Percentiles rank a stretch among this genome's conserved stretches.
Evolutionary conservation across 305 asterid species (phyloP).

Genomic region (Plantago coronopus): DNA sequence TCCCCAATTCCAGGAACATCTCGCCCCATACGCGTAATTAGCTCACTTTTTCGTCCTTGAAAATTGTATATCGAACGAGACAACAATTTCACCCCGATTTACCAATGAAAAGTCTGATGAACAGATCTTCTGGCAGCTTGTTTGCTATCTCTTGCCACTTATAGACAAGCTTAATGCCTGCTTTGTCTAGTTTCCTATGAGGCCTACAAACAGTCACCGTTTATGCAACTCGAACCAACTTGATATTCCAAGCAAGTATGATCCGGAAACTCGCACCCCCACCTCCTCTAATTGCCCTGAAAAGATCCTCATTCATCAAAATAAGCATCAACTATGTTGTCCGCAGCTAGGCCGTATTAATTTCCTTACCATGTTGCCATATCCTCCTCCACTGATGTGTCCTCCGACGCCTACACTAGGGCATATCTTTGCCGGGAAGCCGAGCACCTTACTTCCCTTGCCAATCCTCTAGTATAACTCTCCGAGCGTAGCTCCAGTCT

Average conservation of each 20-base stretch:
- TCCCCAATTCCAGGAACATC: slow-evolving; percentile 31
- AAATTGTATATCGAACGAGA: slow-evolving; percentile 26
- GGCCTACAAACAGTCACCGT: slow-evolving; percentile 25
- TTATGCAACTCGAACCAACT: slow-evolving; percentile 29
- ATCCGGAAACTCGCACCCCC: slow-evolving; percentile 42
- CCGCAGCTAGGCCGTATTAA: background rate
- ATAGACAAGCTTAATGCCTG: slow-evolving; percentile 9
- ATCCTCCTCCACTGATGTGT: too few relatives aligned
- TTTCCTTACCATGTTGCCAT: slow-evolving; percentile 29
- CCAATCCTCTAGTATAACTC: slow-evolving; percentile 33
- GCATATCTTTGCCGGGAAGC: slow-evolving; percentile 35
- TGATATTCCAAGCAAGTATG: slow-evolving; percentile 34
- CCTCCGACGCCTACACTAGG: slow-evolving; percentile 22
- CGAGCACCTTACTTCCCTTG: slow-evolving; percentile 17
- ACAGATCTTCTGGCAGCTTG: slow-evolving; percentile 27
- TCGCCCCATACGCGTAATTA: slow-evolving; percentile 23
- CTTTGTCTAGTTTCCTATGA: slow-evolving; percentile 10
- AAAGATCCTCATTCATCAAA: slow-evolving; percentile 34
- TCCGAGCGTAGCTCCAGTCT: slow-evolving; percentile 38
- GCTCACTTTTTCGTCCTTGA: slow-evolving; percentile 25
- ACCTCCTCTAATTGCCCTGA: slow-evolving; percentile 17
- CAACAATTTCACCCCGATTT: slow-evolving; percentile 2
- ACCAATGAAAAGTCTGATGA: slow-evolving; percentile 31
- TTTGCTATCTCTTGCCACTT: slow-evolving; percentile 32
- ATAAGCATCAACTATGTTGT: slow-evolving; percentile 30